Percentiles rank a stretch among this genome's conserved stretches.
Conservation (phyloP, 768 basidiomycete species). For the Pulveroboletus sp. region DNA sequence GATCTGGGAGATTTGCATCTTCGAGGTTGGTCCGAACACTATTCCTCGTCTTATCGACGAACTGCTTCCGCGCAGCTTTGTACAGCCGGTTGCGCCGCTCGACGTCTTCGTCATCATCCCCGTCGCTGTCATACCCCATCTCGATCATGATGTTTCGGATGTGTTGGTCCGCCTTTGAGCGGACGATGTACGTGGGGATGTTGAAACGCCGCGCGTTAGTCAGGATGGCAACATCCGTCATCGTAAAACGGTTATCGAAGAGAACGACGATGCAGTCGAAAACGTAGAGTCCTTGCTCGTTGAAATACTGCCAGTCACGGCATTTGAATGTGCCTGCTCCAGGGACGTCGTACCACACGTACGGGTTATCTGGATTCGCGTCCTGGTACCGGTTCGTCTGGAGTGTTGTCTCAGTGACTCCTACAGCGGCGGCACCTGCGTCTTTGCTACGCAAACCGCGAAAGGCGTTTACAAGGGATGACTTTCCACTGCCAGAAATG, state of each 20-base stretch:
- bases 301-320: constrained; percentile 23
- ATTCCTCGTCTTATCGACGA: constrained; percentile 14
- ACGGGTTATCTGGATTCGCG: constrained; percentile 11
- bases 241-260: constrained; percentile 22
- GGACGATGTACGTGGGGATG: constrained; percentile 22
- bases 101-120: constrained; percentile 9
- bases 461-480: constrained; percentile 36
- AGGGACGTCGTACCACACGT: constrained; percentile 23
- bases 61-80: constrained; percentile 11
- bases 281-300: constrained; percentile 22
- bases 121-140: constrained; percentile 19
- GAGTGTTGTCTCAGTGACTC: constrained; percentile 18
- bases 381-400: constrained; percentile 16
- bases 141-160: constrained; percentile 19
- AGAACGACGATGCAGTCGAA: constrained; percentile 23
- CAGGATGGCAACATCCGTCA: constrained; percentile 21
- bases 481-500: constrained; percentile 35
- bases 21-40: constrained; percentile 18
- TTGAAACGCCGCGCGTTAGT: constrained; percentile 12
- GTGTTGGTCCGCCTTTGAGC: constrained; percentile 23
- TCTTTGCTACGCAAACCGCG: constrained; percentile 28
- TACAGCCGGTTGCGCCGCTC: constrained; percentile 9
- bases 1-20: constrained; percentile 22
- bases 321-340: constrained; percentile 20
- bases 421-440: constrained; percentile 14